Conservation (phyloP, 208 protist genomes). For the Crithidia fasciculata region DNA sequence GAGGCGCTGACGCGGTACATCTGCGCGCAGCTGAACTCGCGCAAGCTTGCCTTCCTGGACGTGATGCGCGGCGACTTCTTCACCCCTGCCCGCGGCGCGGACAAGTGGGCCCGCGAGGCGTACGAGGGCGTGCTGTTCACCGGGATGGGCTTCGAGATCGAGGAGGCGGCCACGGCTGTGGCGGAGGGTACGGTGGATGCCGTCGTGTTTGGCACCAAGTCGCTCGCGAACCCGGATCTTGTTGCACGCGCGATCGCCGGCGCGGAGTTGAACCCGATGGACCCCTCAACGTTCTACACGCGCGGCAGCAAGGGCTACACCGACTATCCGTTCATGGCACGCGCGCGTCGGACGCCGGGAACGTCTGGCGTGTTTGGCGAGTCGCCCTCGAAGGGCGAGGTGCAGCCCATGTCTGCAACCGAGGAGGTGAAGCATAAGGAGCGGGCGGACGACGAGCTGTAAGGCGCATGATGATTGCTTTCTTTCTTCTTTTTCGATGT, state of each 20-base stretch:
- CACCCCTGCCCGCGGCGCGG: slow-evolving; percentile 24
- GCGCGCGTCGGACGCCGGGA: too few species aligned
- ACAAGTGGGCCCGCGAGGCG: slow-evolving; percentile 47
- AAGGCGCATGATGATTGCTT: too few species aligned
- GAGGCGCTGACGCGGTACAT: slow-evolving; percentile 52
- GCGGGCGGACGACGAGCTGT: too few species aligned
- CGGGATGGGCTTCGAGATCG: slow-evolving; percentile 48
- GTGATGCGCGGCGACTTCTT: slow-evolving; percentile 43
- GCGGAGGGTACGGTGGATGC: slow-evolving; percentile 45
- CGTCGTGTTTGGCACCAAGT: slow-evolving; percentile 57
- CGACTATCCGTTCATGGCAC: slow-evolving; percentile 44
- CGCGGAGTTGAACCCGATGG: slow-evolving; percentile 38
- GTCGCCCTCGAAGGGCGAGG: not conserved
- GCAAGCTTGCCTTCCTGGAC: slow-evolving; percentile 52
- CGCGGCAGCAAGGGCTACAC: slow-evolving; percentile 42
- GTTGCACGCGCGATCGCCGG: slow-evolving; percentile 40
- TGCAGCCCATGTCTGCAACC: not conserved
- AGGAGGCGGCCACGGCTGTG: slow-evolving; percentile 47
- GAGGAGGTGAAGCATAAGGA: too few species aligned
- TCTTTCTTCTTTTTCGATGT: too few species aligned
- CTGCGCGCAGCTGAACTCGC: slow-evolving; percentile 55
- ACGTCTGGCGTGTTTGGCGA: not conserved
- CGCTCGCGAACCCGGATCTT: slow-evolving; percentile 80
- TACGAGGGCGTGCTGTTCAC: slow-evolving; percentile 59
- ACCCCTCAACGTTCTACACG: slow-evolving; percentile 43